Percentiles rank a stretch among this genome's conserved stretches.
Evolutionary conservation across 106 monocot genomes (phyloP).

Genomic region (Triglochin maritima): DNA sequence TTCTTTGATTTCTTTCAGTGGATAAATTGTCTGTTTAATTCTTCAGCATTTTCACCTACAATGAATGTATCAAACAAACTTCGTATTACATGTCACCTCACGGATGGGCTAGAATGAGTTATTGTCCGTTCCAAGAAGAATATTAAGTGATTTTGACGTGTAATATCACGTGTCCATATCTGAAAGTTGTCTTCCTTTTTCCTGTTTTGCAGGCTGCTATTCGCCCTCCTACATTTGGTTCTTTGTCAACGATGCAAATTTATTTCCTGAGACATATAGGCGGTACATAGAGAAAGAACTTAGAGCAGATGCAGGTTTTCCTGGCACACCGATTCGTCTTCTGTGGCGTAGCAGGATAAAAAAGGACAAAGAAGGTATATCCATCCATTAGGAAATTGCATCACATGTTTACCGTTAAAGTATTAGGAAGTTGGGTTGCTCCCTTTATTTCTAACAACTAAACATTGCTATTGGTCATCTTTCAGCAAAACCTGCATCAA

Average conservation of each 20-base stretch:
- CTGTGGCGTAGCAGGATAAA: constrained; percentile 79
- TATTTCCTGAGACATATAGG: constrained; percentile 91
- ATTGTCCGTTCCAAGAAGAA: no score
- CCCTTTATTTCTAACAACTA: not conserved
- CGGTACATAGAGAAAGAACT: constrained; percentile 98
- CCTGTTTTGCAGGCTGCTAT: constrained; percentile 63
- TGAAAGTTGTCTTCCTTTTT: constrained; percentile 1
- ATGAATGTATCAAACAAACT: not conserved
- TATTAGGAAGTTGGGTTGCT: no score
- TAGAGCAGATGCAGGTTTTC: constrained; percentile 78
- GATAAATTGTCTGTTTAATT: not conserved
- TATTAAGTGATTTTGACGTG: not conserved
- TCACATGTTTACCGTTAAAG: no score
- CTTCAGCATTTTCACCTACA: not conserved
- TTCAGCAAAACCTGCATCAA: not conserved
- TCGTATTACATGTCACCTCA: not conserved
- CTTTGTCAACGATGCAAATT: constrained; percentile 86
- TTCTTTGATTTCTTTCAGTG: not conserved
- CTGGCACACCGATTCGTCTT: constrained; percentile 91
- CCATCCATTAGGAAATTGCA: no score
- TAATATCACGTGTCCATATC: not conserved
- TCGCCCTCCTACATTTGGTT: constrained; percentile 93
- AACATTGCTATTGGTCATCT: not conserved
- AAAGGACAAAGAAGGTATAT: constrained; percentile 34
- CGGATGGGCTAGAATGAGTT: no score